A percentile compares a stretch with the other conserved stretches of the same genome.
These are phyloP conservation scores for Tephrocybe sp. DNA, from an alignment of 768 basidiomycete genomes.

Conservation along the genomic window DNA sequence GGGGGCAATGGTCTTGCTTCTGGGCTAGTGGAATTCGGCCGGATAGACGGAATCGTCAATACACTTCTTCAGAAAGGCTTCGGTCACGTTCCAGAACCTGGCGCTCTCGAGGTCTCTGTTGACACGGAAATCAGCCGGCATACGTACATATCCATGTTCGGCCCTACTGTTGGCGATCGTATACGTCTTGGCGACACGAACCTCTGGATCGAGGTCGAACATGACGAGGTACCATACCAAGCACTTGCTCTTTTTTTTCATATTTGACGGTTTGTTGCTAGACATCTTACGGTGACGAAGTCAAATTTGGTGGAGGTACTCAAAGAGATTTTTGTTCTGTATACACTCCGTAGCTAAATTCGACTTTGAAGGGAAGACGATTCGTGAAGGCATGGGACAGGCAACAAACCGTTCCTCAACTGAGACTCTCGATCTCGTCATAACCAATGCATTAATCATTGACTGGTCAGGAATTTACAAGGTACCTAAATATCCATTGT, in stretches of 20 bases:
- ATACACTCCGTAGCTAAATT: not conserved
- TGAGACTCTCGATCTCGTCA: conserved; percentile 84
- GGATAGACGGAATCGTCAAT: conserved; percentile 46
- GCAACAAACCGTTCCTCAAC: conserved; percentile 64
- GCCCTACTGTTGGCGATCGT: conserved; percentile 89
- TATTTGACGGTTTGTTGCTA: conserved; percentile 23
- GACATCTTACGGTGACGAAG: conserved; percentile 93
- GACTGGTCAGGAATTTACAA: conserved; percentile 97
- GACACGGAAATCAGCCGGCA: conserved; percentile 64
- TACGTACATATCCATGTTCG: conserved; percentile 90
- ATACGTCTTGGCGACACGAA: conserved; percentile 85
- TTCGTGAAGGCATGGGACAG: conserved; percentile 98
- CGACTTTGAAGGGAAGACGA: conserved; percentile 67
- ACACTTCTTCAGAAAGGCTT: conserved; percentile 62
- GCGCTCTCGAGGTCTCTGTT: conserved; percentile 44
- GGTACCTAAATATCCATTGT: conserved; percentile 33
- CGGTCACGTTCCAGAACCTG: conserved; percentile 65
- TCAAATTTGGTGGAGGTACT: conserved; percentile 94
- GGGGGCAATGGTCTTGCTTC: conserved; percentile 80
- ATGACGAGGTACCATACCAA: conserved; percentile 58
- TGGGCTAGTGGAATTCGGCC: conserved; percentile 43
- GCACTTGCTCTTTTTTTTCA: not conserved
- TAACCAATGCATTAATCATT: conserved; percentile 92
- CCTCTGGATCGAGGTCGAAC: conserved; percentile 91
- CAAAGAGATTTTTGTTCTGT: not conserved